Conservation (phyloP, 331 rosid species). For the Quercus phellos region DNA sequence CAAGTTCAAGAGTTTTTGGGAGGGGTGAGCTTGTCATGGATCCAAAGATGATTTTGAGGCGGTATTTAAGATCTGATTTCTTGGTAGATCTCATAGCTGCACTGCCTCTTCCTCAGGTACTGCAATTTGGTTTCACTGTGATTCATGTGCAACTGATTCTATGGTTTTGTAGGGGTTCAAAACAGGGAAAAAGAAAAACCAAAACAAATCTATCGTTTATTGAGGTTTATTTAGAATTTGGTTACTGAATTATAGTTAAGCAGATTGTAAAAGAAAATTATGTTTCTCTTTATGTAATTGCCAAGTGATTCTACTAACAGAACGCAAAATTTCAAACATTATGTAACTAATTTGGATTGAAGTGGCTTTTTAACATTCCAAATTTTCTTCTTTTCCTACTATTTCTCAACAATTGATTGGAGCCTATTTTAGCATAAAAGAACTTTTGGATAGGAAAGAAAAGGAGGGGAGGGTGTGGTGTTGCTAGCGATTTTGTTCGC, state of each 20-base stretch:
- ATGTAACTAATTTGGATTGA: neutral
- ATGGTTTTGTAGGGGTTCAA: neutral
- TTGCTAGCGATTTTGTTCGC: neutral
- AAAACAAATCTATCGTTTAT: neutral
- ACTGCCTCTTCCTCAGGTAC: slow-evolving; percentile 94
- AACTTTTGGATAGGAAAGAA: neutral
- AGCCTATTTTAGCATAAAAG: neutral
- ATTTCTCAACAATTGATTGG: no score
- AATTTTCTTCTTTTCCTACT: no score
- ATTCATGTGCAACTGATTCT: neutral
- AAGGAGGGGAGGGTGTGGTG: neutral
- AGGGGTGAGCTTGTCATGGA: slow-evolving; percentile 89
- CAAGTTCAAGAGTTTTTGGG: slow-evolving; percentile 82
- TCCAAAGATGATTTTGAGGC: slow-evolving; percentile 46
- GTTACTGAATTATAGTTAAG: neutral
- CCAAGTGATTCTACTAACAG: neutral
- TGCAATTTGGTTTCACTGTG: neutral
- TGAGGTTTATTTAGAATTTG: neutral
- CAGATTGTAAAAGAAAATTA: neutral
- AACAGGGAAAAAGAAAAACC: neutral
- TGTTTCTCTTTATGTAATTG: neutral
- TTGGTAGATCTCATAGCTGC: slow-evolving; percentile 71
- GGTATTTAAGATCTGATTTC: slow-evolving; percentile 72
- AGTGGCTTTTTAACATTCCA: neutral
- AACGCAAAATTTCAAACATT: neutral